Evolutionary conservation across 1,284 basidiomycete genomes (phyloP).

Genomic region (Trichosporon faecale): DNA sequence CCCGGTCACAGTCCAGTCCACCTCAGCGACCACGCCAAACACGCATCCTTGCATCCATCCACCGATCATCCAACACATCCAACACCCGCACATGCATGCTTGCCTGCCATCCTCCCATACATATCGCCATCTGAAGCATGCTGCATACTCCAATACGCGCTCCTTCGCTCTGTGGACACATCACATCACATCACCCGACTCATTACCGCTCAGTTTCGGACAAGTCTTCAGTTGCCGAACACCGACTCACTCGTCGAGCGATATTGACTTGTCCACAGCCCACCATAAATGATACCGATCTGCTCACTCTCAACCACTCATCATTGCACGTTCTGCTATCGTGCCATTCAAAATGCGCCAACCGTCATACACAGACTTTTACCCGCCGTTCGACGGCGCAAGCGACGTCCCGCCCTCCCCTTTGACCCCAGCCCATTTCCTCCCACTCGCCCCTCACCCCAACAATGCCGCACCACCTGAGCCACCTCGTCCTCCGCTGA

Average conservation of each 20-base stretch:
- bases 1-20: no score
- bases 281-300: no score
- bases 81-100: no score
- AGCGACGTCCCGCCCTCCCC: neutral
- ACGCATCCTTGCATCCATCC: no score
- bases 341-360: neutral
- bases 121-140: no score
- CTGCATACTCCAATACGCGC: no score
- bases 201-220: no score
- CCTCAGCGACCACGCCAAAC: no score
- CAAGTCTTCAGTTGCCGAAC: neutral
- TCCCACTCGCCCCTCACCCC: slow-evolving; percentile 6
- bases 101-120: no score
- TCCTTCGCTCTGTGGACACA: no score
- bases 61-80: no score
- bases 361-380: neutral
- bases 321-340: neutral
- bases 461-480: neutral
- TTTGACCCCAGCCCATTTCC: neutral
- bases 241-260: neutral
- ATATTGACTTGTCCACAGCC: neutral
- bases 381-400: neutral
- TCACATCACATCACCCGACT: no score
- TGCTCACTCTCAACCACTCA: neutral
- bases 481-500: slow-evolving; percentile 24